Base-by-base conservation (phyloP, 371 early-diverging fungal genomes). In the Rhizomucor miehei region DNA sequence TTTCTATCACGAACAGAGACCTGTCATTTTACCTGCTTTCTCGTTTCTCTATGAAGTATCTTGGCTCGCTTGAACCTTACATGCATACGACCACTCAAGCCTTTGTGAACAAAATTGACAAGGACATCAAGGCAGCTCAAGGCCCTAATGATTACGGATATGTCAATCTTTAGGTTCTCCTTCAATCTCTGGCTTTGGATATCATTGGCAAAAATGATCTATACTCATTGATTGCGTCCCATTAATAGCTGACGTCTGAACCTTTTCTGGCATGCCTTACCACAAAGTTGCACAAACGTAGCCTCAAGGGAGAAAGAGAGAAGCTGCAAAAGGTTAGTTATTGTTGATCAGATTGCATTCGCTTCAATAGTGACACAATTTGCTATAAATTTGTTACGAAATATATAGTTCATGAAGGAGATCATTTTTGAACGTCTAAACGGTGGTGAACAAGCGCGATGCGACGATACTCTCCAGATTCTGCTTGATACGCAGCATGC, bases 131-230 rank as follows among this genome's bases (percentile, higher is more conserved):
- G 6, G 45, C 50, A 2, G 17, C 57, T 3, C 14, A 44, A 8
- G 20, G 21, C 12, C 38, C 14, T 12, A 44, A 51, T 46, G 57
- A 51, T 1, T 57, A 57, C 44, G 57, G 57, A n/a, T 17, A 19
- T 14, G 47, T 72, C 6, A 73, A 77, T 24, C 60, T 74, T 11
- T 73, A 67, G 70, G 53, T 37, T 1, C 48, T 73, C 16, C 29
- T 68, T 12, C 71, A 75, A 19, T 57, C 61, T 25, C 59, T 69
- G 19, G 66, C 77, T 3, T 34, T 73, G 21, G 81, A 83, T 63
- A 60, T 81, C 6, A 75, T 80, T 51, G 81, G 51, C 23, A 51
- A 57, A n/a, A n/a, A n/a, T n/a, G n/a, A n/a, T n/a, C n/a, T n/a
- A n/a, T n/a, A n/a, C n/a, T n/a, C n/a, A n/a, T n/a, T n/a, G n/a